phyloP scores from a whole-genome alignment of 108 stramenopile species.

The Poteriospumella lacustris region DNA sequence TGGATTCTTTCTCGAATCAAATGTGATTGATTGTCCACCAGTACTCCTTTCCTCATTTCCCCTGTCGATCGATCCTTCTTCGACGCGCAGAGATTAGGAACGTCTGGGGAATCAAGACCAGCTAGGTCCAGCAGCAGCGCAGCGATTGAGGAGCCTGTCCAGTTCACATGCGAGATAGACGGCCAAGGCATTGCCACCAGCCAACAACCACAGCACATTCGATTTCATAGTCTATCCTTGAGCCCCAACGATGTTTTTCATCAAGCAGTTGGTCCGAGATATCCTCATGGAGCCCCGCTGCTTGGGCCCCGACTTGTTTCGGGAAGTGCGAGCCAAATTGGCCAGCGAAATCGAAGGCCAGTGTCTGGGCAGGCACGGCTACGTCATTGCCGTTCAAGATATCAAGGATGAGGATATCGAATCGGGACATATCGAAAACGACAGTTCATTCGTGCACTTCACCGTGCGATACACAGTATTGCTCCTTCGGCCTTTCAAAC shows the following conservation, averaged over 20 bases:
- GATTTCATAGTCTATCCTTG: no score
- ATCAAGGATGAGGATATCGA: conserved; percentile 81
- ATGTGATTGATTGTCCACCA: no score
- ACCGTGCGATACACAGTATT: conserved; percentile 80
- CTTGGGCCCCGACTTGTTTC: conserved; percentile 26
- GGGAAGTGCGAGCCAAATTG: conserved; percentile 13
- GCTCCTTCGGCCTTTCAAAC: conserved; percentile 73
- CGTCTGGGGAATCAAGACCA: no score
- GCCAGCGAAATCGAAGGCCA: conserved; percentile 66
- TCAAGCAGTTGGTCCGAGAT: conserved; percentile 30
- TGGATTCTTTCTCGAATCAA: no score
- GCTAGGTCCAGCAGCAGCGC: no score
- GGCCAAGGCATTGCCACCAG: no score
- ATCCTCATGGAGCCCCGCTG: conserved; percentile 25
- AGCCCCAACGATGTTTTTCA: conserved; percentile 34
- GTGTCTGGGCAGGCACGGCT: conserved; percentile 81
- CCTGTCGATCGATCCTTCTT: no score
- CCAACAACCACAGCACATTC: no score
- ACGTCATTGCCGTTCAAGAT: conserved; percentile 82
- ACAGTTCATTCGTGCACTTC: conserved; percentile 77
- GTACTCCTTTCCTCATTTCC: no score
- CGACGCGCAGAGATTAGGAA: no score
- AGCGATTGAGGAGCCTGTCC: no score
- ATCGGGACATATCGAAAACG: conserved; percentile 85
- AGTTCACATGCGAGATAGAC: no score